Base-by-base conservation (phyloP, 805 yeast species). In the Naumovozyma dairenensis region DNA sequence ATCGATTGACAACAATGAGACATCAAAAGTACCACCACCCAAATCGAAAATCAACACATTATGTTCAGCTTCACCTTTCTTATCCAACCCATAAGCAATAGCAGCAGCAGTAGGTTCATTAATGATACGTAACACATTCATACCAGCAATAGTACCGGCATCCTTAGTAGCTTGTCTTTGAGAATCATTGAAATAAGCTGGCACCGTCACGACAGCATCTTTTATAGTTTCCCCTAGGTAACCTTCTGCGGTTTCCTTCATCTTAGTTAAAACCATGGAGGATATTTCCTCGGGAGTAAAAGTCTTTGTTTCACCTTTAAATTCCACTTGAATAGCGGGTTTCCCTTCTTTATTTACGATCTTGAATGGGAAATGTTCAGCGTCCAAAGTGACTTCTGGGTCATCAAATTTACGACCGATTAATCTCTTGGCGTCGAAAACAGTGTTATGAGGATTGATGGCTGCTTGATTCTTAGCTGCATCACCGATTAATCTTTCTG, bases 21-120 rank as follows among this genome's bases (percentile, higher is more conserved):
- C 96, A 84, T 85, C 96, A 68, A 85, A 85, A 57, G 96, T 85
- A 73, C 96, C 96, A 68, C 96, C 96, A 76, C 96, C 96, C 59
- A 85, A 72, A 67, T 85, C 96, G 72, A 85, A 85, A 57, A 85
- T 85, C 59, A 85, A 72, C 43, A 85, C 89, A 66, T 81, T 79
- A 72, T 80, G 80, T 70, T 82, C 94, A 55, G 75, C 77, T 62
- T 73, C 74, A 59, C 77, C 72, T 46, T 69, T 69, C 70, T 77
- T 75, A 49, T 81, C 89, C 44, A 87, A 74, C 68, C 96, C 96
- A 70, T 86, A 86, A 48, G 96, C 96, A 66, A 85, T 83, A 45
- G 96, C 96, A 47, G 96, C 96, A 33, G 96, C 96, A 44, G 96
- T 85, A 53, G 96, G 96, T 71, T 86, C 96, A 68, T 86, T 86